Percentiles rank a stretch among this genome's conserved stretches.
Evolutionary conservation across 176 grass and related monocot species (phyloP).

Genomic region (Otatea glauca): DNA sequence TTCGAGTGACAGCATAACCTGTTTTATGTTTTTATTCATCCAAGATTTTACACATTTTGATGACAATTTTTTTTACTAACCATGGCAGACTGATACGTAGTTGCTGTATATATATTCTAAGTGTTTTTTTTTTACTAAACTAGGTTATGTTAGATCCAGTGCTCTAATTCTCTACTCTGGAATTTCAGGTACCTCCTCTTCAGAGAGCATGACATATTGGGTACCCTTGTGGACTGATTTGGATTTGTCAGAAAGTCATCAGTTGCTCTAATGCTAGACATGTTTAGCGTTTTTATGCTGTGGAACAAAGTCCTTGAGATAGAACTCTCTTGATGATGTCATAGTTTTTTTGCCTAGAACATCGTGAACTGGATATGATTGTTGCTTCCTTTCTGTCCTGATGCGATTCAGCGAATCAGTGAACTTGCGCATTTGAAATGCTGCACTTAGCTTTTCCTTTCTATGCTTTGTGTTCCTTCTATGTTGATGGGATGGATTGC

Average conservation of each 20-base stretch:
- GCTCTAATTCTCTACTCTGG: neutral
- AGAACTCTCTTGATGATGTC: slow-evolving; percentile 31
- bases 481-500: neutral
- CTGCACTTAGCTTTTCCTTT: neutral
- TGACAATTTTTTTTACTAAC: neutral
- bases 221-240: slow-evolving; percentile 61
- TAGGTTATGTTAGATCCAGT: neutral
- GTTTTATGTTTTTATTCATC: neutral
- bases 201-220: slow-evolving; percentile 65
- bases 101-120: neutral
- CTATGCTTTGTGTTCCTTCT: neutral
- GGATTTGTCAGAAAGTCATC: neutral
- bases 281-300: slow-evolving; percentile 20
- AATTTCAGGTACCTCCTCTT: slow-evolving; percentile 65
- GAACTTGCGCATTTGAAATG: neutral
- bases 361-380: slow-evolving; percentile 28
- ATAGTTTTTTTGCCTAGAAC: slow-evolving; percentile 42
- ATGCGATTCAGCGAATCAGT: slow-evolving; percentile 18
- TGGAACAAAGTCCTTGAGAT: slow-evolving; percentile 8
- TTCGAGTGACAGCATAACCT: neutral
- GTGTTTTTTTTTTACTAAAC: neutral
- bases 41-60: neutral
- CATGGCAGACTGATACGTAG: neutral
- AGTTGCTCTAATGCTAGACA: slow-evolving; percentile 9
- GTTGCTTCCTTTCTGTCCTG: neutral